Base-by-base conservation (phyloP, 345 rosid species). In the Bretschneidera sinensis region DNA sequence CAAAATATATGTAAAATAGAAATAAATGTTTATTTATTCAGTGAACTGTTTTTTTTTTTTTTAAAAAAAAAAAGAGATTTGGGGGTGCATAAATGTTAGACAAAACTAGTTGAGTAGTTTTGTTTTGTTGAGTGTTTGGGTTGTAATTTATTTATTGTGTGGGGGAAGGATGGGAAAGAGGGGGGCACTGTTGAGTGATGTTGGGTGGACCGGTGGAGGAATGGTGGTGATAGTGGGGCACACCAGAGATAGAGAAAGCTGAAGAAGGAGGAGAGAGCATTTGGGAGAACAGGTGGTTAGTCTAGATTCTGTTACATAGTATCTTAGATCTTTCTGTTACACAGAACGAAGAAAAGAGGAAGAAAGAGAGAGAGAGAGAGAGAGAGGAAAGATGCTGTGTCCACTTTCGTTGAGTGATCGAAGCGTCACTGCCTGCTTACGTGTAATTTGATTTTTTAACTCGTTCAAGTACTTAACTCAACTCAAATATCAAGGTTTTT, bases 341-440 rank as follows among this genome's bases (percentile, higher is more conserved):
- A n/a, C n/a, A n/a, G n/a, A n/a, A n/a, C n/a, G n/a, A 14, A 1
- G 15, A 5, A n/a, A n/a, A n/a, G 45, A 39, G 54, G 64, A 54
- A 63, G 33, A 28, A 21, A 67, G 70, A 20, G 55, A 21, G 70
- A 51, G 24, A 28, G 60, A 39, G 60, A 16, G 57, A 43, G 55
- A n/a, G n/a, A n/a, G n/a, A n/a, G n/a, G n/a, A 72, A 11, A 72
- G 79, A 69, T 76, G 78, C 73, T 43, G 54, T 55, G 77, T 66
- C 83, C 83, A 76, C 79, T 74, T 25, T 62, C 59, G 43, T 39
- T 6, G 31, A 31, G 71, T 65, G 80, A 61, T 66, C 70, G 62
- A 55, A 47, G 56, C 48, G 75, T 74, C 73, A 24, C 67, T 60
- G 65, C 58, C 71, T 60, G 77, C 69, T 68, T 43, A 66, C 74